Base-by-base conservation (phyloP, 345 rosid genomes). In the Gossypium thurberi region DNA sequence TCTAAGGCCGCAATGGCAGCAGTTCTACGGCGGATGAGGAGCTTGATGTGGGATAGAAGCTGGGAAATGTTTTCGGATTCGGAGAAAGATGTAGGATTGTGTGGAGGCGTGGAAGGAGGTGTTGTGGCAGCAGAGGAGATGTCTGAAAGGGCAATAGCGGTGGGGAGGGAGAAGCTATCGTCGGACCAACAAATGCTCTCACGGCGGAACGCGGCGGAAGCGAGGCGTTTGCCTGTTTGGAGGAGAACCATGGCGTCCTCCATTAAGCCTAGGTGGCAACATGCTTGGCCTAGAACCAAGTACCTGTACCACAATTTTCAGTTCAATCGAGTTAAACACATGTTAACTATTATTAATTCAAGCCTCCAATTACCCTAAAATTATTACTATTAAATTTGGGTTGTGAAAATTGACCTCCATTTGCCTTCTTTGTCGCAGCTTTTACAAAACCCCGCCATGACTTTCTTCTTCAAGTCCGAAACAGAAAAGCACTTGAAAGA, bases 221-320 rank as follows among this genome's bases (percentile, higher is more conserved):
- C 89, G 18, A 94, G 87, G 75, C 98, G 97, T 81, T 89, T 94
- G 0, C 97, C 99, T 53, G 92, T 92, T 75, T 92, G 99, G 57
- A 95, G 94, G 0, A 95, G 88, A 59, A 82, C 97, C 97, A 95
- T 86, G 3, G 99, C 98, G 78, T 95, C 99, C 83, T 95, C 99
- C 96, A 95, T 88, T 4, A 95, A 82, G 50, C 99, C 99, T 1
- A 95, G 81, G 71, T 92, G 93, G 79, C 89, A 85, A 74, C 99
- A 95, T 5, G 98, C 99, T 83, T 92, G 93, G 18, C 99, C 99
- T 53, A 92, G 70, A 40, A 92, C 88, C 80, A 82, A 72, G 74
- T 91, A 94, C 86, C 98, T 94, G 82, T 4, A 8, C 14, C 3
- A 56, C 15, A 53, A 40, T 11, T 28, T 52, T 14, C 47, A 10